These are phyloP conservation scores for Trichoderma lentiforme DNA, from an alignment of 2,329 filamentous ascomycete genomes.

Conservation along the genomic window DNA sequence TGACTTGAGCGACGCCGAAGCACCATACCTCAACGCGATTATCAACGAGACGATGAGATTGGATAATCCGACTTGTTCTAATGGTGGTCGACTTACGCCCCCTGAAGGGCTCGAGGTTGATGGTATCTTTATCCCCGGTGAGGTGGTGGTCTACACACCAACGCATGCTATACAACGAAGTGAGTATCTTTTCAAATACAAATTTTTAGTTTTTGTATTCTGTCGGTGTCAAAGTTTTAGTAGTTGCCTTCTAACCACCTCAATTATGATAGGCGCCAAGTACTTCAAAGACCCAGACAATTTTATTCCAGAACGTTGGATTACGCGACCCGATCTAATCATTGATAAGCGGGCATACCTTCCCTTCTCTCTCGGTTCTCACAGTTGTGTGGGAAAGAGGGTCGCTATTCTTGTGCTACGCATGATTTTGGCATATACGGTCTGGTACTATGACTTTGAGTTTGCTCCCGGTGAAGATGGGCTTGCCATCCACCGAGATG, in stretches of 20 bases:
- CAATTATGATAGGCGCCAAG: conserved; percentile 29
- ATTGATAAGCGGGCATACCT: conserved; percentile 22
- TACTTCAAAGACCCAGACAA: conserved; percentile 18
- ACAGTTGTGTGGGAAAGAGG: conserved; percentile 17
- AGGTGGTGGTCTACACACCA: conserved; percentile 10
- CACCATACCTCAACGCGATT: conserved; percentile 26
- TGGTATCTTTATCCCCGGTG: conserved; percentile 27
- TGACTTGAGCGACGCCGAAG: conserved; percentile 20
- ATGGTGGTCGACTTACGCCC: conserved; percentile 26
- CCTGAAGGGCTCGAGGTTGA: conserved; percentile 27
- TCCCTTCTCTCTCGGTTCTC: conserved; percentile 15
- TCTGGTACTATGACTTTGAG: conserved; percentile 14
- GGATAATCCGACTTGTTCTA: conserved; percentile 28
- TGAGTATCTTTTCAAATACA: not conserved
- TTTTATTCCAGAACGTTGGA: conserved; percentile 28
- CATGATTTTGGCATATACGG: not conserved
- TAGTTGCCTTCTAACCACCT: not conserved
- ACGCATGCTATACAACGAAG: not conserved
- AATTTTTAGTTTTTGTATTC: not conserved
- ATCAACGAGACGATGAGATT: conserved; percentile 32
- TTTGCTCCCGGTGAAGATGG: conserved; percentile 17
- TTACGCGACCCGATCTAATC: conserved; percentile 21
- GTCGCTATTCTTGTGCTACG: not conserved
- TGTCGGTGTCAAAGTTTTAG: not conserved
- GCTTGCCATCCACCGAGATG: not conserved